Evolutionary conservation across 805 yeast species (phyloP).

Genomic region (Ogataea pilisensis): DNA sequence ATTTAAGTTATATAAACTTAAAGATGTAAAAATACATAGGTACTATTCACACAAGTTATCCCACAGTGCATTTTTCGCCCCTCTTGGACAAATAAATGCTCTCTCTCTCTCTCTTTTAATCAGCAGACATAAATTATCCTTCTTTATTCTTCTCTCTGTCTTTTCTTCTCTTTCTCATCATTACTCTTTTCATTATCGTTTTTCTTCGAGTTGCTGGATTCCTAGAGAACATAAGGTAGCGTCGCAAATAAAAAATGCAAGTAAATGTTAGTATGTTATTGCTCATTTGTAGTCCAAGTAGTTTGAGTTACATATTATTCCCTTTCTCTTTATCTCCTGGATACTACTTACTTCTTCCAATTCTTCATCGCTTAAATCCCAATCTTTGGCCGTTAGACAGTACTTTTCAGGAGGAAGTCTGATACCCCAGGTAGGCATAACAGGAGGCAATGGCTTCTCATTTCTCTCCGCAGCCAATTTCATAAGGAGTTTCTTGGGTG

Average conservation of each 20-base stretch:
- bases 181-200: not conserved
- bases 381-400: slow-evolving; percentile 80
- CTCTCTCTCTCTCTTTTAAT: not conserved
- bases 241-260: too few species aligned
- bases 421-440: slow-evolving; percentile 86
- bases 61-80: too few species aligned
- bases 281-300: too few species aligned
- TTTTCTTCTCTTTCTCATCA: slow-evolving; percentile 3
- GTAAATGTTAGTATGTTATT: too few species aligned
- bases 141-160: slow-evolving; percentile 1
- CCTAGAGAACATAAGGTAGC: too few species aligned
- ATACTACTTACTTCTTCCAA: slow-evolving; percentile 20
- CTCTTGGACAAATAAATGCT: not conserved
- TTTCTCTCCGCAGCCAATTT: slow-evolving; percentile 92
- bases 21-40: too few species aligned
- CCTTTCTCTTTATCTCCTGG: too few species aligned
- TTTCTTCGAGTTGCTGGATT: not conserved
- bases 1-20: too few species aligned
- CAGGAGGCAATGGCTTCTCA: slow-evolving; percentile 84
- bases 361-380: slow-evolving; percentile 56
- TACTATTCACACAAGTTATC: too few species aligned
- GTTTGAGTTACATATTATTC: too few species aligned
- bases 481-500: slow-evolving; percentile 86
- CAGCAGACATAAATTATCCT: too few species aligned
- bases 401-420: slow-evolving; percentile 97